These are phyloP conservation scores for Gossypium anomalum DNA, from an alignment of 345 rosid species.

Conservation along the genomic window DNA sequence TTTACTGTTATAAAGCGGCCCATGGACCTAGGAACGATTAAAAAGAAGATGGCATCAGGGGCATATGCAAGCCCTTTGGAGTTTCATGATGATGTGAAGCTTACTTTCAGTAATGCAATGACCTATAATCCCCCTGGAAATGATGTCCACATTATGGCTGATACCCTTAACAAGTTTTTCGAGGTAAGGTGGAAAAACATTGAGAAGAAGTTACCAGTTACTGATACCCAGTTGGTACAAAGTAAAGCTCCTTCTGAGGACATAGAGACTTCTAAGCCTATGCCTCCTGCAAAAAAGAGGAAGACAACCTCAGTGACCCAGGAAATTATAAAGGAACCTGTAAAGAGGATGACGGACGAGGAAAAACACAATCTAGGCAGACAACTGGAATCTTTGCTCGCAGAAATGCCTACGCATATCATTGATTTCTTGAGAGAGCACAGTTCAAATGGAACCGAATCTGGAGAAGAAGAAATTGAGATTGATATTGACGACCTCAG, in stretches of 20 bases:
- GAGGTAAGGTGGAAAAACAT: constrained; percentile 81
- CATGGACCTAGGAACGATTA: constrained; percentile 89
- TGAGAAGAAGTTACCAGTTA: constrained; percentile 55
- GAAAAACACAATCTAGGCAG: constrained; percentile 59
- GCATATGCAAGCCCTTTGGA: constrained; percentile 68
- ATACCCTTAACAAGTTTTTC: constrained; percentile 60
- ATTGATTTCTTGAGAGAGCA: constrained; percentile 76
- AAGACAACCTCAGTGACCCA: constrained; percentile 40
- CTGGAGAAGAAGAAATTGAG: constrained; percentile 86
- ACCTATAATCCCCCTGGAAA: constrained; percentile 90
- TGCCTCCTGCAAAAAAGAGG: constrained; percentile 62
- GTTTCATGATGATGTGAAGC: constrained; percentile 81
- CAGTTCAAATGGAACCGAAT: constrained; percentile 57
- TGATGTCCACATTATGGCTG: constrained; percentile 82
- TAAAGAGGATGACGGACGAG: constrained; percentile 50
- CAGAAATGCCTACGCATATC: constrained; percentile 70
- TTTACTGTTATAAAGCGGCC: constrained; percentile 70
- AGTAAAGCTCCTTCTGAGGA: constrained; percentile 29
- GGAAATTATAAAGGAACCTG: constrained; percentile 44
- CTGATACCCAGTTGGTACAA: constrained; percentile 31
- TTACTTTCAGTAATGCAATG: constrained; percentile 81
- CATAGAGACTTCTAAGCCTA: constrained; percentile 32
- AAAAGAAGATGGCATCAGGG: constrained; percentile 54
- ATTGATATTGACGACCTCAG: constrained; percentile 90
- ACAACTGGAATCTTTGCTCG: constrained; percentile 54